phyloP scores from a whole-genome alignment of 176 grass and related monocot genomes.

The Carex cristatella region DNA sequence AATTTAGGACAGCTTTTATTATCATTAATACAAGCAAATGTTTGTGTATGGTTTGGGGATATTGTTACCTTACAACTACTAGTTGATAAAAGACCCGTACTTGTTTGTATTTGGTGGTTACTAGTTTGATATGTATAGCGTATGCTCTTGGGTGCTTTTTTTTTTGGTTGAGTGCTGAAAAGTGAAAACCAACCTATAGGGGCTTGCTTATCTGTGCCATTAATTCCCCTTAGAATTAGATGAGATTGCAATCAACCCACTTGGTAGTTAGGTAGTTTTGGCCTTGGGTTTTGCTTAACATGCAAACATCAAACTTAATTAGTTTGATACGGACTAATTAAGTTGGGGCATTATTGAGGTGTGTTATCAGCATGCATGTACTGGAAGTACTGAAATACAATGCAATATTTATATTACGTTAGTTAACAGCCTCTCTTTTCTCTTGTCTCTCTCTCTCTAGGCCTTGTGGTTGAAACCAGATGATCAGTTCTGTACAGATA shows the following conservation, averaged over 20 bases:
- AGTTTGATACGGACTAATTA: neutral
- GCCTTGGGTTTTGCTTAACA: neutral
- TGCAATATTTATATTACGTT: conserved; percentile 1
- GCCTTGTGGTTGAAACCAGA: conserved; percentile 94
- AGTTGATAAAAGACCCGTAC: neutral
- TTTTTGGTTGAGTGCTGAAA: neutral
- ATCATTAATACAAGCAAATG: neutral
- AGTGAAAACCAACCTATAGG: neutral
- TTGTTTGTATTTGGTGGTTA: neutral
- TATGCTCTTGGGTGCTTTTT: neutral
- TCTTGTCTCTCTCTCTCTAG: conserved; percentile 30
- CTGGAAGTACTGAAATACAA: conserved; percentile 3
- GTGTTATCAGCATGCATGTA: neutral
- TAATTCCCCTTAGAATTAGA: neutral
- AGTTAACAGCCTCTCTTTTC: neutral
- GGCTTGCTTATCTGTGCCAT: neutral
- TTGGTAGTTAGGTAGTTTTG: neutral
- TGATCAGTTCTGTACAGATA: conserved; percentile 82
- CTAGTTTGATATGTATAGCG: neutral
- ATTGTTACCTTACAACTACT: neutral
- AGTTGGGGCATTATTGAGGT: neutral
- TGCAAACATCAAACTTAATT: neutral
- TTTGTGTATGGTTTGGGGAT: conserved; percentile 4
- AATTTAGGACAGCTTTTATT: neutral
- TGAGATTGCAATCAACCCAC: neutral